Evolutionary conservation across 1,139 yeast genomes (phyloP).

Genomic region (Blastobotrys arbuscula): DNA sequence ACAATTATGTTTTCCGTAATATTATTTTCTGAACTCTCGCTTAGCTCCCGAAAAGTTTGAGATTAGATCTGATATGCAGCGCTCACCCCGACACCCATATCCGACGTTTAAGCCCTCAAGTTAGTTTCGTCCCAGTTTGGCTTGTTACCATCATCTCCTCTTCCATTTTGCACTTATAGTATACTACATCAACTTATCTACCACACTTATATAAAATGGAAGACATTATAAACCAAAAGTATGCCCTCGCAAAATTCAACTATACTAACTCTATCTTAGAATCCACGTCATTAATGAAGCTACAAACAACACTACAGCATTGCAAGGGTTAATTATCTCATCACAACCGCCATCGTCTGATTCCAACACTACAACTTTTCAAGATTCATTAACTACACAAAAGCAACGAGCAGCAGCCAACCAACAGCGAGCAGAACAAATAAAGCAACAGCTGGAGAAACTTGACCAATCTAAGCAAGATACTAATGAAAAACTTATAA

Average conservation of each 20-base stretch:
- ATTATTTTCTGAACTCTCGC: too few species aligned
- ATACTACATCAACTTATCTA: background rate
- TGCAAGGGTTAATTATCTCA: conserved; percentile 15
- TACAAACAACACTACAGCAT: conserved; percentile 11
- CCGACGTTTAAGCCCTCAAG: too few species aligned
- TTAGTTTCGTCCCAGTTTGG: too few species aligned
- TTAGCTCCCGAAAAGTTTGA: too few species aligned
- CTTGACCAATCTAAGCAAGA: conserved; percentile 25
- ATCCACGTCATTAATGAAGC: conserved; percentile 20
- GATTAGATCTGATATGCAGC: too few species aligned
- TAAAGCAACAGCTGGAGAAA: conserved; percentile 17
- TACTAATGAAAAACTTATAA: conserved; percentile 14
- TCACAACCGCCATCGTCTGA: background rate
- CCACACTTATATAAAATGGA: background rate
- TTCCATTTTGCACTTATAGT: too few species aligned
- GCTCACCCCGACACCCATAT: too few species aligned
- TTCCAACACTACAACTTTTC: background rate
- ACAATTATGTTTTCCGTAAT: too few species aligned
- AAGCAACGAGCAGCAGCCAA: conserved; percentile 19
- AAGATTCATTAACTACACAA: conserved; percentile 8
- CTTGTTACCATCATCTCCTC: too few species aligned
- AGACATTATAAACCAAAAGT: conserved; percentile 7
- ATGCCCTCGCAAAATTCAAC: background rate
- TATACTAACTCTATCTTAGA: background rate
- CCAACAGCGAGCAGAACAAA: conserved; percentile 20